phyloP scores from a whole-genome alignment of 2,329 filamentous ascomycete genomes.

The Ophiostoma perfectum region DNA sequence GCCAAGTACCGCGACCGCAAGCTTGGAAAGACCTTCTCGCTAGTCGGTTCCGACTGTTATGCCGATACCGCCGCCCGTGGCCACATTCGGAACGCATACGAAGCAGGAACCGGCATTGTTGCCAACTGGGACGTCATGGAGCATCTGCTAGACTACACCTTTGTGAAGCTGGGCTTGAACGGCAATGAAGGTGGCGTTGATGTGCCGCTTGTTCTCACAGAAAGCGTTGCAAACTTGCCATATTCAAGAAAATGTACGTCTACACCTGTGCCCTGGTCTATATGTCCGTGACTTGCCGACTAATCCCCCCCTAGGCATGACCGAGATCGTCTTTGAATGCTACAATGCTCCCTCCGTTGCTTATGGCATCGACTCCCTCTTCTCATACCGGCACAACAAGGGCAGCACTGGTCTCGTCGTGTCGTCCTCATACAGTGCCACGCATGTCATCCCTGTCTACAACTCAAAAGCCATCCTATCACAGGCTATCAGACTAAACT shows the following conservation, averaged over 20 bases:
- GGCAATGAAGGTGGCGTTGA: slow-evolving; percentile 68
- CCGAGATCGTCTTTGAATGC: slow-evolving; percentile 93
- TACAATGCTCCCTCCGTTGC: slow-evolving; percentile 85
- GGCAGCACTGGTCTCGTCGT: slow-evolving; percentile 83
- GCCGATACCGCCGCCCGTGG: slow-evolving; percentile 88
- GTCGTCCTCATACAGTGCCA: slow-evolving; percentile 87
- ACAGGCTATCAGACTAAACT: slow-evolving; percentile 85
- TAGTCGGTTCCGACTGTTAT: slow-evolving; percentile 88
- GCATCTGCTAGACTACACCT: slow-evolving; percentile 87
- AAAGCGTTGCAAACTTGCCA: slow-evolving; percentile 82
- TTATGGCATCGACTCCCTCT: slow-evolving; percentile 93
- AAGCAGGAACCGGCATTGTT: slow-evolving; percentile 82
- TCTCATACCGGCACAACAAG: slow-evolving; percentile 89
- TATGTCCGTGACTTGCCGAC: no score
- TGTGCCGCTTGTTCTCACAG: slow-evolving; percentile 88
- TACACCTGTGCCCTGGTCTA: no score
- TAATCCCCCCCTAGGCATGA: slow-evolving; percentile 53
- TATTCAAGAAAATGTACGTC: slow-evolving; percentile 71
- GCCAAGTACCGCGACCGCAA: slow-evolving; percentile 94
- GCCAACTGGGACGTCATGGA: slow-evolving; percentile 99
- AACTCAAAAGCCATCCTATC: slow-evolving; percentile 77
- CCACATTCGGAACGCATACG: slow-evolving; percentile 86
- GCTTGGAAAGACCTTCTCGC: slow-evolving; percentile 82
- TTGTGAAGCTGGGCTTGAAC: slow-evolving; percentile 87
- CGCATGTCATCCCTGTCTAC: slow-evolving; percentile 89